Evolutionary conservation across 352 stramenopile genomes (phyloP).

Genomic region (Phytophthora macrochlamydospora): DNA sequence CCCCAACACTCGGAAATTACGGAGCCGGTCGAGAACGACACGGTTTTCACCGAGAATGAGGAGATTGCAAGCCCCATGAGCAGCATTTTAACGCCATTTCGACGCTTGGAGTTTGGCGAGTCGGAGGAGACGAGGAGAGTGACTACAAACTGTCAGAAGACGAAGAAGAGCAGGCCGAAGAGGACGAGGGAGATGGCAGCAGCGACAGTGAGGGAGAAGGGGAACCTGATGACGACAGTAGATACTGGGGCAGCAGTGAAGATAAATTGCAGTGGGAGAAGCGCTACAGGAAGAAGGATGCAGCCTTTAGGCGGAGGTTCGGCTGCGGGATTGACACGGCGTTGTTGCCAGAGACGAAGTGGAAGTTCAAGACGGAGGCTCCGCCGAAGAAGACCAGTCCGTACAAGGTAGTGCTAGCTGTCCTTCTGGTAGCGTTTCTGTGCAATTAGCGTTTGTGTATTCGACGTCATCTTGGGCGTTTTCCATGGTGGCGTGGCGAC

Average conservation of each 20-base stretch:
- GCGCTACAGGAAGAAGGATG: slow-evolving; percentile 26
- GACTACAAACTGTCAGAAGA: slow-evolving; percentile 38
- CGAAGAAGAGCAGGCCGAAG: slow-evolving; percentile 25
- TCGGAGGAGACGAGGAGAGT: slow-evolving; percentile 28
- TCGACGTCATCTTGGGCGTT: slow-evolving; percentile 36
- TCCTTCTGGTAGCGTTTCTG: slow-evolving; percentile 33
- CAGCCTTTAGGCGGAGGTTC: slow-evolving; percentile 26
- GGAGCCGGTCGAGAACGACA: background rate
- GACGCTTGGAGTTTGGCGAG: slow-evolving; percentile 17
- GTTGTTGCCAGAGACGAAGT: slow-evolving; percentile 34
- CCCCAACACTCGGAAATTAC: background rate
- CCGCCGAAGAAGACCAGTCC: slow-evolving; percentile 11
- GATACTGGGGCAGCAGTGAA: slow-evolving; percentile 33
- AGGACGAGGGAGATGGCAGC: slow-evolving; percentile 13
- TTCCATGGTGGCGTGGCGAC: slow-evolving; percentile 32
- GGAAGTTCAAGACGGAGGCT: slow-evolving; percentile 23
- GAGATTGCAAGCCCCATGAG: background rate
- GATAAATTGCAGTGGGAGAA: slow-evolving; percentile 42
- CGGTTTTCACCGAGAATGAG: background rate
- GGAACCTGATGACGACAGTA: slow-evolving; percentile 31
- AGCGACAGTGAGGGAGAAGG: slow-evolving; percentile 36
- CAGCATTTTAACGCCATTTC: slow-evolving; percentile 17
- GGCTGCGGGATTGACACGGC: slow-evolving; percentile 49
- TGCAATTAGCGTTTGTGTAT: slow-evolving; percentile 32
- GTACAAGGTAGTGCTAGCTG: slow-evolving; percentile 39